Evolutionary conservation across 2,329 filamentous ascomycete species (phyloP), one percentile per base, ranked within the genome.

Genomic region (Apiospora koreana): DNA sequence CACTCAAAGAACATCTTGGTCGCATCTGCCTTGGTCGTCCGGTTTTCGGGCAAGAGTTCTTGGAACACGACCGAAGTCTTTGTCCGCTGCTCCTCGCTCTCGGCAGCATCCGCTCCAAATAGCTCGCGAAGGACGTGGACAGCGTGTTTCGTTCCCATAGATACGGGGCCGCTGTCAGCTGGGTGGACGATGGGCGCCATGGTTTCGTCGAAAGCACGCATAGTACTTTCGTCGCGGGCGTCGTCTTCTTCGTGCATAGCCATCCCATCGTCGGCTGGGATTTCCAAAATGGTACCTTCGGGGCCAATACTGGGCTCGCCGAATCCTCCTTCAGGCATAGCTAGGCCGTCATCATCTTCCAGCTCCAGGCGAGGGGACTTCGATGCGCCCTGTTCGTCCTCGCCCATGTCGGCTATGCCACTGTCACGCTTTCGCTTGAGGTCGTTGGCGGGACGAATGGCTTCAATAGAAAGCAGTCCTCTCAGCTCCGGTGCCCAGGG

Each of bases 1-100:
- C 96, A 92, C 83, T 99, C 96, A 77, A 99, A 99, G 85, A 99
- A 99, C 94, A 99, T 98, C 87, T 98, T 98, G 58, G 96, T 99
- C 0, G 96, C 96, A 77, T 98, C 96, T 10, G 93, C 92, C 81
- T 94, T 93, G 74, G 88, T 94, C 0, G 95, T 95, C 72, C 88
- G 89, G 73, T 87, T 84, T 81, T 97, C 94, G 0, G 96, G 96
- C 43, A 98, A 87, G 65, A 99, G 87, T 70, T 97, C 93, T 77
- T 98, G 95, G 86, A 99, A 98, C 3, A 97, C 86, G 3, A 97
- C 94, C 16, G 89, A 89, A 31, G 87, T 88, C 80, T 92, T 92
- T 80, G 92, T 92, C 76, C 94, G 90, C 81, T 93, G 91, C 70
- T 91, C 89, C 2, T 91, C 87, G 73, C 90, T 89, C 25, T 88